Evolutionary conservation across 2,329 filamentous ascomycete species (phyloP).

Genomic region (Rhinocladiella similis): DNA sequence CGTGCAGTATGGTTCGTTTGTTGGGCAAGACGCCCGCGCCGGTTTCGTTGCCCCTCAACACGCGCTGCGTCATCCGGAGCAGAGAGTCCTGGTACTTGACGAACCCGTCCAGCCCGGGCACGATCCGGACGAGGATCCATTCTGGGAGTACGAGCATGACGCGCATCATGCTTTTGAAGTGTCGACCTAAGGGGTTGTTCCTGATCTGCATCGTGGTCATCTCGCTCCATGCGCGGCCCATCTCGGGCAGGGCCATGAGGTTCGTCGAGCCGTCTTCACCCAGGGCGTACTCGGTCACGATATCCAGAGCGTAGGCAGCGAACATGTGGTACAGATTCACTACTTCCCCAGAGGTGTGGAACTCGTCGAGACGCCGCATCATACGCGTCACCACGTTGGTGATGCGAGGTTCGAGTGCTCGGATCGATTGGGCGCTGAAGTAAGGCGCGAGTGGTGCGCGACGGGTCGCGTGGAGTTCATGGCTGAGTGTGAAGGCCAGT

Average conservation of each 20-base stretch:
- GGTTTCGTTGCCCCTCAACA: too few relatives aligned
- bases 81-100: too few relatives aligned
- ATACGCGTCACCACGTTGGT: slow-evolving; percentile 29
- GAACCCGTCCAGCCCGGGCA: too few relatives aligned
- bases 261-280: slow-evolving; percentile 10
- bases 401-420: slow-evolving; percentile 27
- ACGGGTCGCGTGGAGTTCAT: slow-evolving; percentile 29
- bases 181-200: too few relatives aligned
- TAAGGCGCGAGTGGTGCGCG: slow-evolving; percentile 24
- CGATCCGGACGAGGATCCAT: too few relatives aligned
- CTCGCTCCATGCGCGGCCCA: too few relatives aligned
- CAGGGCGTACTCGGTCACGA: slow-evolving; percentile 24
- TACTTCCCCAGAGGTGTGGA: background rate
- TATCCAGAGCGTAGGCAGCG: slow-evolving; percentile 35
- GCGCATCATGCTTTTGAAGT: too few relatives aligned
- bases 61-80: too few relatives aligned
- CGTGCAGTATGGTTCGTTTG: too few relatives aligned
- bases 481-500: slow-evolving; percentile 29
- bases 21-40: too few relatives aligned
- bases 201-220: too few relatives aligned
- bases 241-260: background rate
- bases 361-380: slow-evolving; percentile 7
- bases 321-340: slow-evolving; percentile 30
- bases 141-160: too few relatives aligned
- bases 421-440: slow-evolving; percentile 27